These are phyloP conservation scores for Phoma herbarum DNA, from an alignment of 2,329 filamentous ascomycete species.

Conservation along the genomic window DNA sequence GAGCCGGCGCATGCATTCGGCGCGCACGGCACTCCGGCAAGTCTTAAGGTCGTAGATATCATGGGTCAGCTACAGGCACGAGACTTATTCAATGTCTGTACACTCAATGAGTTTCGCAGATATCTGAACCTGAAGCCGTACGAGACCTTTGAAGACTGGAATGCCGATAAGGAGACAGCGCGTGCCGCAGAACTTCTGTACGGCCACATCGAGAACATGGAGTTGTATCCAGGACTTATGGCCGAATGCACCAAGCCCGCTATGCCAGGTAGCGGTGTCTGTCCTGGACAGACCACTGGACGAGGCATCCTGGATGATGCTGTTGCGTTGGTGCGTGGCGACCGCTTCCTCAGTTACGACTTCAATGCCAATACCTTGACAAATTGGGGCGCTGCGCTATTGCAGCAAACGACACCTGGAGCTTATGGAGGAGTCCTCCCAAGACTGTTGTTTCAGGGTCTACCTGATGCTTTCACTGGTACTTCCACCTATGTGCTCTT, in stretches of 20 bases:
- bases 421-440: conserved; percentile 59
- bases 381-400: conserved; percentile 61
- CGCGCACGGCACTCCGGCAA: conserved; percentile 73
- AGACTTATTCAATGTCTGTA: conserved; percentile 75
- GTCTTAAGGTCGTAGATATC: conserved; percentile 77
- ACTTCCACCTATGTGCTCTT: conserved; percentile 60
- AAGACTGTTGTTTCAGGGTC: conserved; percentile 55
- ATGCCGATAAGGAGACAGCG: conserved; percentile 75
- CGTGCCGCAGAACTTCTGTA: conserved; percentile 66
- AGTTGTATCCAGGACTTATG: conserved; percentile 81
- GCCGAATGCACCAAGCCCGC: conserved; percentile 80
- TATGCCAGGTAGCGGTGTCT: conserved; percentile 67
- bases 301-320: conserved; percentile 79
- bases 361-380: conserved; percentile 55
- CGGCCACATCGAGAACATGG: conserved; percentile 79
- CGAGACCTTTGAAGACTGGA: conserved; percentile 82
- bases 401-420: conserved; percentile 51
- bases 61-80: conserved; percentile 79
- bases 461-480: conserved; percentile 59
- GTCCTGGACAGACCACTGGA: conserved; percentile 78
- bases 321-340: conserved; percentile 76
- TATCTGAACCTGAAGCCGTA: conserved; percentile 82
- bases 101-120: conserved; percentile 83
- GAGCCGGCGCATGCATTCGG: conserved; percentile 68
- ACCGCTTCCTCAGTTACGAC: conserved; percentile 78